A percentile compares a stretch with the other conserved stretches of the same genome.
Evolutionary conservation across 148 eudicot genomes (phyloP).

Genomic region (Rhododendron mucronatum): DNA sequence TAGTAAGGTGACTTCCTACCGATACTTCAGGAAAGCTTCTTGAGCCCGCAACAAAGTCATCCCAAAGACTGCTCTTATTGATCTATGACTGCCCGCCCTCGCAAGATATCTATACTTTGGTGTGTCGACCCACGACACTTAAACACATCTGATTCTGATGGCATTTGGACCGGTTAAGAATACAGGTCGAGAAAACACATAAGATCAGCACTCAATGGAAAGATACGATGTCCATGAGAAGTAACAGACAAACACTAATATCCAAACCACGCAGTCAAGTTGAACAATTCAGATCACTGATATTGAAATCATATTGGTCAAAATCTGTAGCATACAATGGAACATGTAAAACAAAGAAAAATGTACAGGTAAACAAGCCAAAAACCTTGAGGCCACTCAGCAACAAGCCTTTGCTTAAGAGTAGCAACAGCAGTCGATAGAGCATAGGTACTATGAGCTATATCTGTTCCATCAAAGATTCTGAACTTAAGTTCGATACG

Average conservation of each 20-base stretch:
- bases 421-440: conserved; percentile 36
- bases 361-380: neutral
- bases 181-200: neutral
- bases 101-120: neutral
- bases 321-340: neutral
- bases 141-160: neutral
- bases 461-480: conserved; percentile 52
- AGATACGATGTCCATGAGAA: neutral
- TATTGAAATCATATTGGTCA: neutral
- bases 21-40: neutral
- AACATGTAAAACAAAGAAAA: neutral
- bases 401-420: conserved; percentile 54
- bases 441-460: conserved; percentile 41
- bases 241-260: neutral
- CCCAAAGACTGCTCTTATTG: neutral
- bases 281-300: neutral
- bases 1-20: neutral
- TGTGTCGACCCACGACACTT: neutral
- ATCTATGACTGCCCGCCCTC: neutral
- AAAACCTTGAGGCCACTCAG: conserved; percentile 59
- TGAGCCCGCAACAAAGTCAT: neutral
- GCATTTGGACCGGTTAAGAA: neutral
- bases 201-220: neutral
- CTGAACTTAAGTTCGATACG: conserved; percentile 43
- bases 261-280: neutral